Conservation (phyloP, 2,329 filamentous ascomycete species). For the Fusarium floridanum region DNA sequence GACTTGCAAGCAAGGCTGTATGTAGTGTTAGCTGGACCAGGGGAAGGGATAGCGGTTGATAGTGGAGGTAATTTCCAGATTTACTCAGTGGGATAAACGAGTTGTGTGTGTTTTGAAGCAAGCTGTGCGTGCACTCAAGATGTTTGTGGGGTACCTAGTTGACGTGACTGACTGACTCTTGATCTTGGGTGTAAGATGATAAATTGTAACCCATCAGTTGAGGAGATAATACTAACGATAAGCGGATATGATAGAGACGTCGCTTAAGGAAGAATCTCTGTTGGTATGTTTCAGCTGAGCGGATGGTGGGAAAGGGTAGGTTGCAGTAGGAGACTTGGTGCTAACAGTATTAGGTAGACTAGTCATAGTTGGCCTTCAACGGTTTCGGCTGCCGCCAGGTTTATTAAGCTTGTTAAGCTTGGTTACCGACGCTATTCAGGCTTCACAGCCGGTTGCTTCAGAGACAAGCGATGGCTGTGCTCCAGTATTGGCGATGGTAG, state of each 20-base stretch:
- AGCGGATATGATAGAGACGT: neutral
- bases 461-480: neutral
- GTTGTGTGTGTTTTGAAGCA: constrained; percentile 7
- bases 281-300: neutral
- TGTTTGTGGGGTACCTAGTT: neutral
- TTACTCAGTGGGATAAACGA: constrained; percentile 20
- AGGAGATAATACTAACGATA: neutral
- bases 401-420: neutral
- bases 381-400: neutral
- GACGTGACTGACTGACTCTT: neutral
- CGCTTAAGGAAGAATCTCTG: neutral
- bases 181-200: neutral
- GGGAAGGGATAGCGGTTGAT: constrained; percentile 9
- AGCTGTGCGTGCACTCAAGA: neutral
- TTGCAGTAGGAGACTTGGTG: neutral
- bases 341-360: neutral
- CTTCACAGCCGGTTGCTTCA: neutral
- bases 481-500: neutral
- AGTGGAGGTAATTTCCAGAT: constrained; percentile 41
- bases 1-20: constrained; percentile 16
- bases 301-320: neutral
- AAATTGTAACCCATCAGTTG: neutral
- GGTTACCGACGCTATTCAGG: neutral
- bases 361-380: neutral
- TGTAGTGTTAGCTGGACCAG: constrained; percentile 13